These are phyloP conservation scores for Staphylotrichum tortipilum DNA, from an alignment of 495 filamentous ascomycete species.

Conservation along the genomic window DNA sequence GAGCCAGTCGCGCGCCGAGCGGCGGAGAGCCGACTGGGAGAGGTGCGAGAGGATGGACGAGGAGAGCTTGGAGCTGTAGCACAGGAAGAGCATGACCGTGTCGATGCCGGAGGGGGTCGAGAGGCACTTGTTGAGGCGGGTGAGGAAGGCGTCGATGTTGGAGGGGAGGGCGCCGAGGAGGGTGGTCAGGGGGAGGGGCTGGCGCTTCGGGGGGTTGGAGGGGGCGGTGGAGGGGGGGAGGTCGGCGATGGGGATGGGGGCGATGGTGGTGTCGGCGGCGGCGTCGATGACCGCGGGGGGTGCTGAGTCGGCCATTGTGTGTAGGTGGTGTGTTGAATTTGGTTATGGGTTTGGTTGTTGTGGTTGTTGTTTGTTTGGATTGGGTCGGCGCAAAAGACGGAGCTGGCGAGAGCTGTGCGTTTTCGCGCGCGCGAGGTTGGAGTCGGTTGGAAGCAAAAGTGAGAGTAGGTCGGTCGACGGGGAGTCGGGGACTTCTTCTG, in stretches of 20 bases:
- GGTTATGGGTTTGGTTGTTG: too few relatives aligned
- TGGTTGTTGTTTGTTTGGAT: too few relatives aligned
- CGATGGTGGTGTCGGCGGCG: constrained; percentile 9
- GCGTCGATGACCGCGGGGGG: constrained; percentile 17
- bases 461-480: background rate
- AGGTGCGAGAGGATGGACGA: constrained; percentile 31
- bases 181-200: constrained; percentile 20
- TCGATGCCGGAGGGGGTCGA: constrained; percentile 53
- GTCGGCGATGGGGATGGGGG: constrained; percentile 25
- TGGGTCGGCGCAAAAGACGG: too few relatives aligned
- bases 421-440: background rate
- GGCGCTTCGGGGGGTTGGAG: constrained; percentile 25
- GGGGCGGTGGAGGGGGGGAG: constrained; percentile 33
- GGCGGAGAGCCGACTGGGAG: constrained; percentile 29
- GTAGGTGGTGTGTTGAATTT: background rate
- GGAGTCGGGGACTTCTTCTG: background rate
- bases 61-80: constrained; percentile 54
- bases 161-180: constrained; percentile 31
- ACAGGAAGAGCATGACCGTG: constrained; percentile 51
- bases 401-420: background rate
- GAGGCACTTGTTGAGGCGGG: constrained; percentile 48
- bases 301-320: constrained; percentile 10
- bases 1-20: constrained; percentile 31
- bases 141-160: constrained; percentile 39
- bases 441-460: too few relatives aligned